phyloP scores from a whole-genome alignment of 768 basidiomycete genomes.

The Tulasnella sp. region DNA sequence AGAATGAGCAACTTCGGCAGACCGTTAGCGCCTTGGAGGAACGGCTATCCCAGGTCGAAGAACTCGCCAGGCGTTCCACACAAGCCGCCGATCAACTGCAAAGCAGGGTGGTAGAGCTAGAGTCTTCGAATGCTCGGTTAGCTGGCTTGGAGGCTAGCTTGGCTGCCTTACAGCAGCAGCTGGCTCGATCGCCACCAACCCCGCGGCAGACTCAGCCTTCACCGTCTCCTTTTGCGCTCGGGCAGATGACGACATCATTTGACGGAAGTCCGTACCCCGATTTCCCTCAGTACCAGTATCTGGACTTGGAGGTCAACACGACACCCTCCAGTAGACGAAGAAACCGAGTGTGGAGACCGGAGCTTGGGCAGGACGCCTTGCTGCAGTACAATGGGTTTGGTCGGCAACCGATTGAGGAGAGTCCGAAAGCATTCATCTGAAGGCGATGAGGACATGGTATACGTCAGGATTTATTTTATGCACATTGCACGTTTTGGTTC shows the following conservation, averaged over 20 bases:
- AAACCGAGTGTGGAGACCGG: background rate
- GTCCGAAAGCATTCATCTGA: background rate
- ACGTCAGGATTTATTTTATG: background rate
- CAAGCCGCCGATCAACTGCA: background rate
- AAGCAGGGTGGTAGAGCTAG: background rate
- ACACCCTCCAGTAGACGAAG: background rate
- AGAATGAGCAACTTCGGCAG: background rate
- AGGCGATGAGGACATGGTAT: background rate
- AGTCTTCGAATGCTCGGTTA: background rate
- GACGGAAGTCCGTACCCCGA: conserved; percentile 5
- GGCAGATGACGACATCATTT: background rate
- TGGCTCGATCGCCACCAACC: background rate
- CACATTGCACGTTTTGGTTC: background rate
- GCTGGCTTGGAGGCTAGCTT: background rate
- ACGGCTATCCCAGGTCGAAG: background rate
- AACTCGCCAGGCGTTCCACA: background rate
- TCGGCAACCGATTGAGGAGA: background rate
- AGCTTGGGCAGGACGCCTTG: conserved; percentile 9
- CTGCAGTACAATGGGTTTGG: conserved; percentile 6
- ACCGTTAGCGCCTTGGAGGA: background rate
- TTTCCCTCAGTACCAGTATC: background rate
- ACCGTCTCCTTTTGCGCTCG: background rate
- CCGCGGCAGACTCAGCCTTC: background rate
- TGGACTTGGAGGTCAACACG: background rate
- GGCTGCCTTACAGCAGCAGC: background rate